These are phyloP conservation scores for Entamoeba moshkovskii DNA, from an alignment of 208 protist genomes.

Conservation along the genomic window DNA sequence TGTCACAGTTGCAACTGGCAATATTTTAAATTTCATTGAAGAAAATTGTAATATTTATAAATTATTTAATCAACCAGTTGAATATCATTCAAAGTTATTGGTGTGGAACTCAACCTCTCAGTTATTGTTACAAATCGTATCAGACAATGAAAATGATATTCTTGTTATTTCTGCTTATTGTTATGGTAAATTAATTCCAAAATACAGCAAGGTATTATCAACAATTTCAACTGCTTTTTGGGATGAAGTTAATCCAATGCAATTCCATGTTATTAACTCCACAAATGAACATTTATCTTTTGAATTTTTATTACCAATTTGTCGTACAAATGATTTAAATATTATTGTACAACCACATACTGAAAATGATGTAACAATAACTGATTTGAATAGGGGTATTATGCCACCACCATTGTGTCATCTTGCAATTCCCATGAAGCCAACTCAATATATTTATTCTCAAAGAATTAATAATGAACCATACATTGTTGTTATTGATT, in stretches of 20 bases:
- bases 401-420: background rate
- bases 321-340: background rate
- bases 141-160: background rate
- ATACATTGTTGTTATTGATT: background rate
- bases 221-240: background rate
- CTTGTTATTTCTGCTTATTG: background rate
- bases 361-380: background rate
- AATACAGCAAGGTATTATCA: background rate
- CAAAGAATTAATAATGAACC: background rate
- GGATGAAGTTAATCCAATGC: background rate
- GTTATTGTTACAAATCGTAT: background rate
- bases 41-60: constrained; percentile 5
- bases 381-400: background rate
- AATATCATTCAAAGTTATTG: background rate
- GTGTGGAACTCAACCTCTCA: background rate
- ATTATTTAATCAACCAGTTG: background rate
- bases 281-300: background rate
- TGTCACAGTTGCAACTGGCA: background rate
- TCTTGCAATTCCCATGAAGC: background rate
- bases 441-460: background rate
- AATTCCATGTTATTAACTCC: background rate
- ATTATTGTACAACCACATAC: background rate
- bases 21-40: background rate
- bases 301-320: background rate
- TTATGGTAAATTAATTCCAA: background rate